Conservation (phyloP, 2,329 filamentous ascomycete species). For the Sordariomycetes sp. region DNA sequence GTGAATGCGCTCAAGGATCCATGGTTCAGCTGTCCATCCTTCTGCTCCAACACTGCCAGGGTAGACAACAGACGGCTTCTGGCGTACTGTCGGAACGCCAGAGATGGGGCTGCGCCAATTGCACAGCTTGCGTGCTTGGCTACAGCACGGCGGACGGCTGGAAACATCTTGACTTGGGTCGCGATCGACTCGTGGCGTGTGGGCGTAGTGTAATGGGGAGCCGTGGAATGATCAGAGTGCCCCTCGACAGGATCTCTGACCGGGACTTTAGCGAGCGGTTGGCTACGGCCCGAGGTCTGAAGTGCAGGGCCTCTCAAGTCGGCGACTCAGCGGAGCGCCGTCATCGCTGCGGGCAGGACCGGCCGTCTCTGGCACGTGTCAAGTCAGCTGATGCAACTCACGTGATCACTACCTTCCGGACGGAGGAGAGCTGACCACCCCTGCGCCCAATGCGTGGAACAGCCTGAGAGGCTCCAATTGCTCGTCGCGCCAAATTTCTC, state of each 20-base stretch:
- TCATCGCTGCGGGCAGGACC: no score
- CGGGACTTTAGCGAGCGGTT: no score
- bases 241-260: slow-evolving; percentile 8
- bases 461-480: slow-evolving; percentile 1
- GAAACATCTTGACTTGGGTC: slow-evolving; percentile 19
- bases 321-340: not conserved
- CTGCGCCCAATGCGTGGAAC: no score
- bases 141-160: slow-evolving; percentile 16
- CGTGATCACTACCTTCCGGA: no score
- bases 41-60: slow-evolving; percentile 85
- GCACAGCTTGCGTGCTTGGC: slow-evolving; percentile 15
- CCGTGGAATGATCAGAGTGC: no score
- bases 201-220: no score
- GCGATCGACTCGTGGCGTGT: no score
- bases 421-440: no score
- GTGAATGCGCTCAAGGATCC: slow-evolving; percentile 79
- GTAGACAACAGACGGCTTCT: slow-evolving; percentile 62
- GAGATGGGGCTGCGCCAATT: slow-evolving; percentile 14
- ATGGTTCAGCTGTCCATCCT: slow-evolving; percentile 75
- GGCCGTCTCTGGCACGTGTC: no score
- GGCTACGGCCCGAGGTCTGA: slow-evolving; percentile 26
- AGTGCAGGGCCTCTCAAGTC: not conserved
- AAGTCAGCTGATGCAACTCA: not conserved
- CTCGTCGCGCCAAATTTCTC: slow-evolving; percentile 28
- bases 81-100: slow-evolving; percentile 18